Evolutionary conservation across 306 rosid genomes (phyloP), one percentile per base, ranked within the genome.

Genomic region (Cucumis melo): DNA sequence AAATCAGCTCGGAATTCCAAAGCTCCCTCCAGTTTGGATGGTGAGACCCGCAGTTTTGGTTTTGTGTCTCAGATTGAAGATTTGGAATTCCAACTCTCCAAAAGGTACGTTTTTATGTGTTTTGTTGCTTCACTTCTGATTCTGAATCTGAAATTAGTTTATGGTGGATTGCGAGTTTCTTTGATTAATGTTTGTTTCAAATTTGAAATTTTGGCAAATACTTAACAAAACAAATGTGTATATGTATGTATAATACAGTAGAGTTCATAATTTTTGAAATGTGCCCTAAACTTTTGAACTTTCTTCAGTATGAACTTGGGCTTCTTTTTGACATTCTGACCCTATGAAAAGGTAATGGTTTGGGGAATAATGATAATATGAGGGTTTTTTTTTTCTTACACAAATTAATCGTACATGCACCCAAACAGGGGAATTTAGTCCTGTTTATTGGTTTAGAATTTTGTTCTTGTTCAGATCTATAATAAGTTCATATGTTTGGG

Each of bases 81-180:
- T 64, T 77, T 79, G 39, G 93, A 88, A 34, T n/a, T 81, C 55
- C 87, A 91, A 34, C 74, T 56, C 77, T 78, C 85, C 76, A 85
- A 87, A 57, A 89, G 97, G 98, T 93, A 84, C 61, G 29, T 36
- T 53, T 72, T 21, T 32, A 32, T 32, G 36, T 62, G 44, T 16
- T 62, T 44, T 32, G 21, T 24, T 42, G 10, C 5, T 42, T 79
- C 74, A 42, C 48, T 42, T 11, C 48, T 64, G 50, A 64, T 36
- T 61, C 44, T 62, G 21, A 53, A 53, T 57, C 62, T 57, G 17
- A 38, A 65, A 65, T 38, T 38, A 20, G 51, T n/a, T 65, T 39
- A 42, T 42, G 16, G 73, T 39, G 16, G 8, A 38, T 64, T 64
- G 38, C 13, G 44, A 32, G 16, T 14, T 72, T 50, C 7, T 0